Base-by-base conservation (phyloP, 805 yeast species). In the Yarrowia keelungensis region DNA sequence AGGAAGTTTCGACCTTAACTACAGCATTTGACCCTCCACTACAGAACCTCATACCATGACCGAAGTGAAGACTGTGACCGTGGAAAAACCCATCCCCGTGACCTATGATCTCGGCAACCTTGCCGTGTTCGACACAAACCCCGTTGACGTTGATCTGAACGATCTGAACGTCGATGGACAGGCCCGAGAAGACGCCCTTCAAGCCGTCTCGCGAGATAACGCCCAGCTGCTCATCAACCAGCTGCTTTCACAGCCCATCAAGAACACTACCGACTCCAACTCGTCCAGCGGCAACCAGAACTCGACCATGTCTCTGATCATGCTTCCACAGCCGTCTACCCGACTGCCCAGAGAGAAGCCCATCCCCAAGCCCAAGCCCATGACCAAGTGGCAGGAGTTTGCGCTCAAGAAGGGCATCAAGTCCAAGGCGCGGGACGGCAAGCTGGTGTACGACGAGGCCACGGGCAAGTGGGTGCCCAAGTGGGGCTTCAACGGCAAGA, bases 401-500 rank as follows among this genome's bases (percentile, higher is more conserved):
- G 99, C 99, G 72, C 90, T 90, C 70, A 91, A 87, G 84, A 95
- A 95, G 81, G 98, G 98, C 75, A 95, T 95, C 78, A 83, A 89
- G 80, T 85, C 96, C 80, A 93, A 91, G 83, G 91, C 90, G 70
- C 92, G 89, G 78, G 88, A 90, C 38, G 97, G 97, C 58, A 95
- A 91, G 81, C 82, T 89, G 85, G 92, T 91, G 0, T 95, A 81
- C 74, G 97, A 95, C 79, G 98, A 95, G 79, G 95, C 85, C 41
- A 81, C 86, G 39, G 93, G 94, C 65, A 93, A 92, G 80, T 95
- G 99, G 99, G 97, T 89, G 71, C 94, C 97, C 74, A 94, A 92
- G 80, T 95, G 99, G 99, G 99, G 99, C 70, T 94, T 89, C 82
- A 89, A 90, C 72, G 98, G 98, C 76, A 87, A 87, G 80, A 95